Conservation (phyloP, 441 rosid genomes). For the Adansonia grandidieri region DNA sequence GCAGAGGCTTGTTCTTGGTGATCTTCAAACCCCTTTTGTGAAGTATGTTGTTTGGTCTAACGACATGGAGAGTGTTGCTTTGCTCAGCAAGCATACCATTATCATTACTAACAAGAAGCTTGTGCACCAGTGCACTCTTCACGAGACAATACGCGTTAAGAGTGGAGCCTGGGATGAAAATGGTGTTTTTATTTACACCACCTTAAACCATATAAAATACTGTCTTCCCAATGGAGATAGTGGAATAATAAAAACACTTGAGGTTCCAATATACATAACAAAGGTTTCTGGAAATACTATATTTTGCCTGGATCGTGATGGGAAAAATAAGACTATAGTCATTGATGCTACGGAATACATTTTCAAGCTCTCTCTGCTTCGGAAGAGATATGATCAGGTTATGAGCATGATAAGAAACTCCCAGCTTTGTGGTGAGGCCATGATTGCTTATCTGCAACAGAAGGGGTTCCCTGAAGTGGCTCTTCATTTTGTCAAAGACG, state of each 20-base stretch:
- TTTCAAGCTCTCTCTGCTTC: slow-evolving; percentile 74
- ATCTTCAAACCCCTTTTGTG: slow-evolving; percentile 73
- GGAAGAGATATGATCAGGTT: slow-evolving; percentile 79
- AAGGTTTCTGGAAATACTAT: slow-evolving; percentile 72
- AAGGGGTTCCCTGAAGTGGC: slow-evolving; percentile 97
- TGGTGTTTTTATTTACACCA: slow-evolving; percentile 84
- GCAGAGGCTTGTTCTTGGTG: slow-evolving; percentile 79
- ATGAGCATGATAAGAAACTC: slow-evolving; percentile 91
- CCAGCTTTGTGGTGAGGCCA: slow-evolving; percentile 90
- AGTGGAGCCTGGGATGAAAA: slow-evolving; percentile 94
- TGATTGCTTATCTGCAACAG: slow-evolving; percentile 93
- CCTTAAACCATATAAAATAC: slow-evolving; percentile 78
- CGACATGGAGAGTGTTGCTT: slow-evolving; percentile 85
- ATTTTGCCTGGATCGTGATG: slow-evolving; percentile 83
- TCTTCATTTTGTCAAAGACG: slow-evolving; percentile 91
- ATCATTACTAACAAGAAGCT: slow-evolving; percentile 77
- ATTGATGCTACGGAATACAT: slow-evolving; percentile 85
- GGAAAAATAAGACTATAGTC: slow-evolving; percentile 65
- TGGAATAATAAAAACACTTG: slow-evolving; percentile 80
- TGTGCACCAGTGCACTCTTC: slow-evolving; percentile 74
- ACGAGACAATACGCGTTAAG: slow-evolving; percentile 84
- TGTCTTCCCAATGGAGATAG: slow-evolving; percentile 92
- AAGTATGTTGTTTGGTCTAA: slow-evolving; percentile 79
- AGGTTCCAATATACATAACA: slow-evolving; percentile 80
- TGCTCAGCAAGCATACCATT: slow-evolving; percentile 86